Base-by-base conservation (phyloP, 805 yeast species). In the Kodamaea lidongshanica region DNA sequence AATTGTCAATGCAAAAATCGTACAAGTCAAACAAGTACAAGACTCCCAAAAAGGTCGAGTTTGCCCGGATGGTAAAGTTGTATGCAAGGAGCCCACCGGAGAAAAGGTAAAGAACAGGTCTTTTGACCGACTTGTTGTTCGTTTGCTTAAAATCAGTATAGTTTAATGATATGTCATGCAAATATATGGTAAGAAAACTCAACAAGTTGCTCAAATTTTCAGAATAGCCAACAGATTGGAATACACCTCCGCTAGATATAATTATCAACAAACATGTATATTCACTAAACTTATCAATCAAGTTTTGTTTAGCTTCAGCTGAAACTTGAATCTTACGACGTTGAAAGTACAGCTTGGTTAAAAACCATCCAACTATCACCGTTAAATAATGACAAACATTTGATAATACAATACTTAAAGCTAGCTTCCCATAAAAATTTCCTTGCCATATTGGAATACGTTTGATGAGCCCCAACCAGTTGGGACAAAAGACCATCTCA, bases 401-500 rank as follows among this genome's bases (percentile, higher is more conserved):
- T 14, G 79, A 63, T 1, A 79, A 20, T 0, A 67, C 9, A 1
- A 79, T 50, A 1, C 77, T 76, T 3, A 67, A 40, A 5, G 70
- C 38, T 2, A 79, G 55, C 16, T 67, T 65, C 11, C 46, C 42
- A 48, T 74, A 73, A 28, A 72, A 54, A 35, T 60, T 58, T 19
- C 48, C 39, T 6, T 31, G 30, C 15, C 45, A 55, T 19, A 30
- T 13, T 8, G 40, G 43, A 3, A 50, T 25, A 16, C 19, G 39
- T 25, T 42, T 49, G 3, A 80, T 54, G 3, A 77, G 26, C 14
- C 72, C 48, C 61, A 79, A 68, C 94, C 95, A 89, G 2, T 74
- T 47, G 7, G 82, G 82, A 16, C 94, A 77, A 50, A 85, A 89
- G 4, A 94, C 96, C 67, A 74, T 82, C 55, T 87, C 94, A 52